A percentile compares a stretch with the other conserved stretches of the same genome.
phyloP scores from a whole-genome alignment of 352 stramenopile species.

The Phytophthora quininea region DNA sequence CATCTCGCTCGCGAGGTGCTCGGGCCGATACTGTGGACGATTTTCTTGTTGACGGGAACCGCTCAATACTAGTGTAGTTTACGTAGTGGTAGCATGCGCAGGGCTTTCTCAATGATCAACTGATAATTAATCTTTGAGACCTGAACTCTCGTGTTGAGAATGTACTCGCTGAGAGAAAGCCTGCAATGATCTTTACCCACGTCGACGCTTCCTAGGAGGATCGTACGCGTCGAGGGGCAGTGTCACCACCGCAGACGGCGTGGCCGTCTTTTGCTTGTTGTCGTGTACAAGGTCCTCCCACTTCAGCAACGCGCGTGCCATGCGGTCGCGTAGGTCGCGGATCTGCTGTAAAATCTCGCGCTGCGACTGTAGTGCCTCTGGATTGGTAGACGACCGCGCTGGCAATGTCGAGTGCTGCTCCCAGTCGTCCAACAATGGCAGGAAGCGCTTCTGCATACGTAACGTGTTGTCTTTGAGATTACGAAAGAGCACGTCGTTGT shows the following conservation, averaged over 20 bases:
- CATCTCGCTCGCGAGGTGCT: conserved; percentile 30
- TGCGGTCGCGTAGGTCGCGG: conserved; percentile 36
- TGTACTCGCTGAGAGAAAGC: conserved; percentile 71
- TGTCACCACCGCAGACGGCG: conserved; percentile 24
- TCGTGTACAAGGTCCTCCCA: conserved; percentile 44
- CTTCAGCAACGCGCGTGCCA: conserved; percentile 41
- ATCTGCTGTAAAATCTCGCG: conserved; percentile 35
- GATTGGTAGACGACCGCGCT: background rate
- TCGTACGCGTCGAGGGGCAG: conserved; percentile 43
- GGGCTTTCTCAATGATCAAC: conserved; percentile 74
- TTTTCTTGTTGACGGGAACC: conserved; percentile 73
- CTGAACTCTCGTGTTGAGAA: conserved; percentile 75
- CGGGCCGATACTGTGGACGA: conserved; percentile 69
- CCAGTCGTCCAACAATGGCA: conserved; percentile 73
- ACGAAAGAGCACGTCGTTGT: conserved; percentile 75
- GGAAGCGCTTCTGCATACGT: conserved; percentile 71
- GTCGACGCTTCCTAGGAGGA: conserved; percentile 23
- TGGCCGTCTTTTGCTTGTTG: conserved; percentile 19
- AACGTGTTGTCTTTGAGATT: conserved; percentile 57
- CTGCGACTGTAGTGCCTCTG: conserved; percentile 10
- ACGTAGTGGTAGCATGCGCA: background rate
- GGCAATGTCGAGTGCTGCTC: conserved; percentile 40
- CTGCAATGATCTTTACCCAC: background rate
- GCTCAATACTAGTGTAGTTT: background rate
- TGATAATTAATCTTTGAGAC: conserved; percentile 90